Conservation (phyloP, 2,329 filamentous ascomycete genomes). For the Phoma herbarum region DNA sequence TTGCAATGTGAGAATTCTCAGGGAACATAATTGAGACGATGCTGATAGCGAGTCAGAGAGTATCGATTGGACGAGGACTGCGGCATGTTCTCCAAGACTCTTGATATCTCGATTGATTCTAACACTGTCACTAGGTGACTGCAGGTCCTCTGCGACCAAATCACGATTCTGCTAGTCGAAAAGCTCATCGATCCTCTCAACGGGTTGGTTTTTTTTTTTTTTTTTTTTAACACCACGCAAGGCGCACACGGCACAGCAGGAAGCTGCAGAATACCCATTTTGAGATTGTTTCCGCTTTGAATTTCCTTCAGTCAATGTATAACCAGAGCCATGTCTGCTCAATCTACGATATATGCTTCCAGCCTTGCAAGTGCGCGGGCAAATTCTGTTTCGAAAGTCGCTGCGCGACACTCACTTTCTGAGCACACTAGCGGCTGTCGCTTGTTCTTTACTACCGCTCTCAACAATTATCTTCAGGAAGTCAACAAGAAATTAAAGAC, state of each 20-base stretch:
- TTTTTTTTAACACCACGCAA: conserved; percentile 32
- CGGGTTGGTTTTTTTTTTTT: conserved; percentile 22
- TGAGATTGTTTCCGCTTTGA: conserved; percentile 30
- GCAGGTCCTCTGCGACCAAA: conserved; percentile 39
- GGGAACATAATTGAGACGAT: not conserved
- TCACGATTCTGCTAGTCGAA: conserved; percentile 20
- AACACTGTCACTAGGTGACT: conserved; percentile 43
- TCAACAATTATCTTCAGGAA: not conserved
- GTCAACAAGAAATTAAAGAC: conserved; percentile 2
- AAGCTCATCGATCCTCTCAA: conserved; percentile 20
- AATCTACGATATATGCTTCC: not conserved
- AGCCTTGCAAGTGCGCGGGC: not conserved
- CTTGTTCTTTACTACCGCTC: not conserved
- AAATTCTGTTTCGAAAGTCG: not conserved
- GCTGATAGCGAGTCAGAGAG: conserved; percentile 48
- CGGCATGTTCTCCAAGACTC: conserved; percentile 44
- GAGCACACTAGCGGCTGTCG: not conserved
- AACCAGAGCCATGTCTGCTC: conserved; percentile 19
- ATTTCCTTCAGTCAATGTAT: conserved; percentile 39
- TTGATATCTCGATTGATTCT: conserved; percentile 18
- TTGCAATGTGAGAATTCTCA: conserved; percentile 55
- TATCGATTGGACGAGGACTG: conserved; percentile 60
- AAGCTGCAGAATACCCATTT: conserved; percentile 48
- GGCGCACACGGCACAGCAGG: conserved; percentile 42
- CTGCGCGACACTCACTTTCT: not conserved